Base-by-base conservation (phyloP, 345 rosid species). In the Boechera divaricarpa region DNA sequence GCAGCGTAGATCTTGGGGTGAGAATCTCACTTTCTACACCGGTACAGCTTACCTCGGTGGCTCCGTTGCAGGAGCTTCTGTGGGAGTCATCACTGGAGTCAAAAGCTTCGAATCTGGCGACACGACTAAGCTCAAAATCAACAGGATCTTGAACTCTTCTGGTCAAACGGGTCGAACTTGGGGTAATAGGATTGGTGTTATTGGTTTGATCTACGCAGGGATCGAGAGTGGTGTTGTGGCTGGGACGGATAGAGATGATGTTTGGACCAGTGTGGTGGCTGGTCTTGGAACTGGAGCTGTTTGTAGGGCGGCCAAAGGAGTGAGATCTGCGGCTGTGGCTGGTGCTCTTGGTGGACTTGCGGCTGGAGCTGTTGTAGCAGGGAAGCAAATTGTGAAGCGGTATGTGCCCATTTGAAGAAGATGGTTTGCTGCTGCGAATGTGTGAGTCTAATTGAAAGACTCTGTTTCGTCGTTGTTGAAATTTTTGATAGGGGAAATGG, bases 1-100 rank as follows among this genome's bases (percentile, higher is more conserved):
- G 81, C 96, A 91, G 56, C 98, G 97, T 77, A 97, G 98, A 56
- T 87, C 97, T 52, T 94, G 98, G 98, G 98, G 99, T 10, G 99
- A 92, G 82, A 95, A 92, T 55, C 89, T 95, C 70, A 90, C 98
- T 47, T 95, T 92, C 70, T 95, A 95, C 80, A 92, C 99, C 61
- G 99, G 98, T 7, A 68, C 88, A 4, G 87, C 91, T 58, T 94
- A 94, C 78, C 87, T 92, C 35, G 85, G 84, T 10, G 96, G 90
- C 13, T 85, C 98, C 11, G 49, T 85, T 29, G 77, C 78, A 62
- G 99, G 97, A 1, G 97, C 88, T 28, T 54, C 86, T 5, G 51
- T 41, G 5, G 99, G 99, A 0, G 12, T 88, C 15, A 18, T 75
- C 77, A 74, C 90, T 6, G 97, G 87, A 31, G 49, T 86, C 82